Conservation (phyloP, 345 rosid genomes). For the Aquilaria malaccensis region DNA sequence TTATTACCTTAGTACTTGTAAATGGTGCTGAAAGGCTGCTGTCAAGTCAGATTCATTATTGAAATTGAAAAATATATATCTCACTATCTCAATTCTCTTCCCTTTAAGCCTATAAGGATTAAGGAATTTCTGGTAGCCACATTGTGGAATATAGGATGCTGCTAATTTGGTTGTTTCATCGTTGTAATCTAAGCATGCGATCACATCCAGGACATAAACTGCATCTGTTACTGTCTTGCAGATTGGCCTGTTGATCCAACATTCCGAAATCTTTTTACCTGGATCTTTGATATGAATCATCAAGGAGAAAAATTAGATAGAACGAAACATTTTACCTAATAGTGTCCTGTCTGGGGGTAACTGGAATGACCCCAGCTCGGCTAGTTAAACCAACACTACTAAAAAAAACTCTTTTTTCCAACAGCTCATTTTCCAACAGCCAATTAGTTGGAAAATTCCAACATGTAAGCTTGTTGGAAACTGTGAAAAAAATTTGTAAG, state of each 20-base stretch:
- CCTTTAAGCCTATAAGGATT: constrained; percentile 36
- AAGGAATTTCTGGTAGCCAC: constrained; percentile 31
- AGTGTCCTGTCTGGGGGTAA: constrained; percentile 55
- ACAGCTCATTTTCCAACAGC: no score
- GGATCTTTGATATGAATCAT: no score
- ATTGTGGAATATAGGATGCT: constrained; percentile 33
- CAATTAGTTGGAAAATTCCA: no score
- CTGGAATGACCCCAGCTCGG: constrained; percentile 57
- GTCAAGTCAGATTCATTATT: neutral
- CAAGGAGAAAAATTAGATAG: no score
- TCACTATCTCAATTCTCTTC: constrained; percentile 49
- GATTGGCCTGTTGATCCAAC: constrained; percentile 27
- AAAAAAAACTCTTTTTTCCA: no score
- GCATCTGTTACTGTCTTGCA: constrained; percentile 42
- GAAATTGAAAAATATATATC: constrained; percentile 24
- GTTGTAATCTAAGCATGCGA: constrained; percentile 30
- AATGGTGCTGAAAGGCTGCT: constrained; percentile 32
- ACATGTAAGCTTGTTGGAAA: no score
- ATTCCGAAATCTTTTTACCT: no score
- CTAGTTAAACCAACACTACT: constrained; percentile 55
- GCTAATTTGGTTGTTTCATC: constrained; percentile 36
- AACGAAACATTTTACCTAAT: constrained; percentile 31
- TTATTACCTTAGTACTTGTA: constrained; percentile 39
- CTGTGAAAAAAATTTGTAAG: no score
- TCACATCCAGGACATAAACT: constrained; percentile 33